These are phyloP conservation scores for Hanseniaspora meyeri DNA, from an alignment of 805 yeast species.

Conservation along the genomic window DNA sequence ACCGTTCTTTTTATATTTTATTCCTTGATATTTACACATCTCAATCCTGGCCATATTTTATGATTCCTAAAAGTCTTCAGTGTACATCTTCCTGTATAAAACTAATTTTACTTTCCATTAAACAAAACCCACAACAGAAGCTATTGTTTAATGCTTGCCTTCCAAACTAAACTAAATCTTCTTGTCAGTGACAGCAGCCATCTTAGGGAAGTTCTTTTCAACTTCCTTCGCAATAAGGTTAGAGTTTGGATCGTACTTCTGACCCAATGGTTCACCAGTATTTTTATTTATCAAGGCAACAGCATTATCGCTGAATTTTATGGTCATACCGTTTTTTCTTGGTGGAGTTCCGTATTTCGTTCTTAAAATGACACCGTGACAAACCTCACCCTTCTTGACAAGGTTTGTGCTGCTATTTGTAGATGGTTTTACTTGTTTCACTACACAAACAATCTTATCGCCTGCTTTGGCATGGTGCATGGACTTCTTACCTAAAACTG, in stretches of 20 bases:
- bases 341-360: conserved; percentile 61
- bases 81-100: too few relatives aligned
- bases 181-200: conserved; percentile 11
- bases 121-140: not conserved
- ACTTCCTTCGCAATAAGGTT: conserved; percentile 12
- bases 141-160: not conserved
- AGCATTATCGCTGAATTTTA: conserved; percentile 90
- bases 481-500: conserved; percentile 82
- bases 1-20: not conserved
- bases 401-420: conserved; percentile 57
- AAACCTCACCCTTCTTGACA: conserved; percentile 89
- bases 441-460: conserved; percentile 87
- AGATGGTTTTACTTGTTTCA: conserved; percentile 76
- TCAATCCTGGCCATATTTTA: too few relatives aligned
- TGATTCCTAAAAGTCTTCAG: too few relatives aligned
- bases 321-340: conserved; percentile 76
- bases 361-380: conserved; percentile 90
- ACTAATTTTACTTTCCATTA: not conserved
- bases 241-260: conserved; percentile 48
- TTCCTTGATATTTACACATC: not conserved
- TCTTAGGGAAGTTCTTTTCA: conserved; percentile 8
- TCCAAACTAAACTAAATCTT: not conserved
- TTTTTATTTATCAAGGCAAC: conserved; percentile 88
- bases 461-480: conserved; percentile 74
- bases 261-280: conserved; percentile 81